Evolutionary conservation across 2,329 filamentous ascomycete species (phyloP).

Genomic region (Podosphaera leucotricha): DNA sequence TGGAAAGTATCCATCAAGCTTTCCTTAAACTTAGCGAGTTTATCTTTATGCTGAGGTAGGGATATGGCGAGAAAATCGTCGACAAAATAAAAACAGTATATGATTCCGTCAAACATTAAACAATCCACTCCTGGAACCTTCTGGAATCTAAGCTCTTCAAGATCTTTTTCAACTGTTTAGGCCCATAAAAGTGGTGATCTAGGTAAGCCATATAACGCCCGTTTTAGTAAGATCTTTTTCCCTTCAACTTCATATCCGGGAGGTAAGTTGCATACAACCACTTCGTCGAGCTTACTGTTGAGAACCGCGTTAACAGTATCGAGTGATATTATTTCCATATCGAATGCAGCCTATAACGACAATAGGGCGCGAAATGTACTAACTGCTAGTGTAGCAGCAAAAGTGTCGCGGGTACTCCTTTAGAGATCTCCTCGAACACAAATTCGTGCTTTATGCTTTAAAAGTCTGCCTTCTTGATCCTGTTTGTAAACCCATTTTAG

Average conservation of each 20-base stretch:
- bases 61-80: not conserved
- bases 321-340: not conserved
- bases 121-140: not conserved
- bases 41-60: not conserved
- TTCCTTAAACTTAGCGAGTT: not conserved
- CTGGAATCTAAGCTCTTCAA: not conserved
- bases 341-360: not conserved
- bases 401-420: not conserved
- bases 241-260: not conserved
- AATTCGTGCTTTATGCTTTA: not conserved
- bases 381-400: not conserved
- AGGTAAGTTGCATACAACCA: not conserved
- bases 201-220: not conserved
- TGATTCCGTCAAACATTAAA: not conserved
- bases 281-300: not conserved
- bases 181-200: not conserved
- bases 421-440: not conserved
- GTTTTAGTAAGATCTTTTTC: not conserved
- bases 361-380: not conserved
- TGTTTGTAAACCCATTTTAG: slow-evolving; percentile 1
- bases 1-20: not conserved
- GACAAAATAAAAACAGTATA: not conserved
- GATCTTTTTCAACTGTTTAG: not conserved
- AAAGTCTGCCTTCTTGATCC: not conserved
- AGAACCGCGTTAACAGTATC: not conserved